These are phyloP conservation scores for Escovopsis sp. DNA, from an alignment of 2,329 filamentous ascomycete species.

Conservation along the genomic window DNA sequence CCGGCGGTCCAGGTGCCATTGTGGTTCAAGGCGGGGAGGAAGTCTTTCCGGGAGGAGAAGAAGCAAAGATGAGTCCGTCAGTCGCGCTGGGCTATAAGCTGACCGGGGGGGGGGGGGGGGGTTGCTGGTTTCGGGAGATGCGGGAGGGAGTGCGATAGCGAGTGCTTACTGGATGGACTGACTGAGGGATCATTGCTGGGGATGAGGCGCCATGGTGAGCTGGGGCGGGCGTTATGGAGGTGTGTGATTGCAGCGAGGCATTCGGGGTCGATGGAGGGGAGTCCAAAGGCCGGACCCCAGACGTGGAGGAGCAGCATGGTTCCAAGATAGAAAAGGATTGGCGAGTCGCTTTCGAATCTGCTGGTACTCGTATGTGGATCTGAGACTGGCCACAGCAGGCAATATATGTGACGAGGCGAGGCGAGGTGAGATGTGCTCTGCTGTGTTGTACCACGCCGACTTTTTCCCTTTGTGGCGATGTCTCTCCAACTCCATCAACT, in stretches of 20 bases:
- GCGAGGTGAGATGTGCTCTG: too few species aligned
- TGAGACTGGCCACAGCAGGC: too few species aligned
- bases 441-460: too few species aligned
- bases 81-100: conserved; percentile 4
- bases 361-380: too few species aligned
- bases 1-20: conserved; percentile 40
- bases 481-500: too few species aligned
- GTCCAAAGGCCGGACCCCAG: conserved; percentile 77
- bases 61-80: conserved; percentile 7
- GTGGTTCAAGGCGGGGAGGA: conserved; percentile 40
- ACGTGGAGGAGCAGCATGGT: conserved; percentile 56
- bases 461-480: too few species aligned
- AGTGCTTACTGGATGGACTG: conserved; percentile 51
- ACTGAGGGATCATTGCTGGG: conserved; percentile 58
- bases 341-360: too few species aligned
- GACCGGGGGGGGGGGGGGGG: neutral
- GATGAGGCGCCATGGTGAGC: conserved; percentile 52
- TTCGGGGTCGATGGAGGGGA: conserved; percentile 83
- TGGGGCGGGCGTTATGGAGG: conserved; percentile 47
- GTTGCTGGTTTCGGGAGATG: neutral
- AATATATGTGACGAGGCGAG: too few species aligned
- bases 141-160: neutral
- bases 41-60: conserved; percentile 23
- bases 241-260: conserved; percentile 76
- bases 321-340: too few species aligned